Evolutionary conservation across 176 grass and related monocot genomes (phyloP), one percentile per base, ranked within the genome.

Genomic region (Juncus inflexus): DNA sequence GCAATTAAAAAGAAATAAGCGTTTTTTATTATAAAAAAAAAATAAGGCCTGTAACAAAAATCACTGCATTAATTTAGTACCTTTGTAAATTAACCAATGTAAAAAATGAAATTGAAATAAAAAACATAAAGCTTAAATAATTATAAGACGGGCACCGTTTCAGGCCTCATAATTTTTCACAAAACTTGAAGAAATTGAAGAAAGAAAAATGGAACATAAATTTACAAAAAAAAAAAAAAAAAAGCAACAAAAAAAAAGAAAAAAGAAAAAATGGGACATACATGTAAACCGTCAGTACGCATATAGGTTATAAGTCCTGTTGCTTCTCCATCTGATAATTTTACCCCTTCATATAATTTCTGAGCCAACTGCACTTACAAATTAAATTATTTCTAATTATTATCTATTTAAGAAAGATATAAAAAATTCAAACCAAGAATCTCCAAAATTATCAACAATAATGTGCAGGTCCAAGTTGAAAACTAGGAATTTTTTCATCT

Each of bases 221-320:
- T 28, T 28, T 28, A 28, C 19, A 28, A 28, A 28, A 28, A 28
- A 28, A 28, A 28, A 28, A 28, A 28, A 28, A 28, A 28, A 28
- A 28, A 28, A 1, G n/a, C n/a, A 28, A 28, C 0, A 1, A 28
- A 28, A 28, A 28, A 28, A 28, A 28, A 28, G 19, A 28, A 28
- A 28, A 28, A 28, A 28, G 19, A 28, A 28, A 28, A 28, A 28
- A 28, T 28, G 19, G 19, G 19, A 28, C 82, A 47, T 80, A 97
- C 92, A 97, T 97, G 72, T 71, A 89, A 80, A 49, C 92, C 92
- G 84, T 97, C 92, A 79, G 92, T 97, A 83, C 87, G 83, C 67
- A 91, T 86, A 68, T 97, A 91, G 8, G 92, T 97, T 86, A 97
- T 91, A 55, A 97, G 79, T 11, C 92, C 92, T 42, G 87, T 91